phyloP scores from a whole-genome alignment of 1,284 basidiomycete genomes.

The Ceratobasidium sp. region DNA sequence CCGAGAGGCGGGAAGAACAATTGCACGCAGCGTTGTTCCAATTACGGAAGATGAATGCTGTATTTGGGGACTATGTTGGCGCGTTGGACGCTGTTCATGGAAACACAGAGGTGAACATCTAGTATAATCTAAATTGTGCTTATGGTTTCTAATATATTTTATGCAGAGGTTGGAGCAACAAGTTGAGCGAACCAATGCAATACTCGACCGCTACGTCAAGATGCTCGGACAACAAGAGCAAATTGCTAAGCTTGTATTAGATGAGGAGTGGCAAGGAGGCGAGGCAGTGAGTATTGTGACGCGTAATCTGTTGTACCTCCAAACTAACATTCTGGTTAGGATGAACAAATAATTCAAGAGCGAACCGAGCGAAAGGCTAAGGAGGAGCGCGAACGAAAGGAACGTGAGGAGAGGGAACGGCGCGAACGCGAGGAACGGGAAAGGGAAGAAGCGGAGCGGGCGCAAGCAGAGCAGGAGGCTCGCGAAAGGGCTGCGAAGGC shows the following conservation, averaged over 20 bases:
- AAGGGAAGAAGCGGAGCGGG: slow-evolving; percentile 43
- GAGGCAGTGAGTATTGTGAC: slow-evolving; percentile 47
- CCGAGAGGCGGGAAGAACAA: slow-evolving; percentile 48
- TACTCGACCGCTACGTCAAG: slow-evolving; percentile 50
- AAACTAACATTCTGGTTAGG: slow-evolving; percentile 6
- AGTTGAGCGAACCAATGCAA: slow-evolving; percentile 50
- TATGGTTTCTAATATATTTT: slow-evolving; percentile 4
- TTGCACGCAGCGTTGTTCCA: slow-evolving; percentile 49
- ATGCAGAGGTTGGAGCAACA: slow-evolving; percentile 47
- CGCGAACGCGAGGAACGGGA: slow-evolving; percentile 33
- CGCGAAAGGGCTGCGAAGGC: slow-evolving; percentile 39
- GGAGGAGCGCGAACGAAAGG: slow-evolving; percentile 39
- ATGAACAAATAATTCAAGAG: slow-evolving; percentile 45
- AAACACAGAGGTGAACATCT: slow-evolving; percentile 46
- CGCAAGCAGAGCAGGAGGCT: slow-evolving; percentile 32
- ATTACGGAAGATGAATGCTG: slow-evolving; percentile 48
- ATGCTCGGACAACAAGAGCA: slow-evolving; percentile 51
- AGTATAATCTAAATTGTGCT: neutral
- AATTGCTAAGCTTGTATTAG: slow-evolving; percentile 48
- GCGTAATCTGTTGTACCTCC: too few species aligned
- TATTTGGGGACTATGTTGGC: slow-evolving; percentile 48
- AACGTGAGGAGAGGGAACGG: slow-evolving; percentile 40
- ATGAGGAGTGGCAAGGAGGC: slow-evolving; percentile 50
- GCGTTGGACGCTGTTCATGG: slow-evolving; percentile 48
- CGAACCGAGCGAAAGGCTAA: slow-evolving; percentile 34